Evolutionary conservation across 371 early-diverging fungal species (phyloP), one percentile per base, ranked within the genome.

Genomic region (Mortierella sp.): DNA sequence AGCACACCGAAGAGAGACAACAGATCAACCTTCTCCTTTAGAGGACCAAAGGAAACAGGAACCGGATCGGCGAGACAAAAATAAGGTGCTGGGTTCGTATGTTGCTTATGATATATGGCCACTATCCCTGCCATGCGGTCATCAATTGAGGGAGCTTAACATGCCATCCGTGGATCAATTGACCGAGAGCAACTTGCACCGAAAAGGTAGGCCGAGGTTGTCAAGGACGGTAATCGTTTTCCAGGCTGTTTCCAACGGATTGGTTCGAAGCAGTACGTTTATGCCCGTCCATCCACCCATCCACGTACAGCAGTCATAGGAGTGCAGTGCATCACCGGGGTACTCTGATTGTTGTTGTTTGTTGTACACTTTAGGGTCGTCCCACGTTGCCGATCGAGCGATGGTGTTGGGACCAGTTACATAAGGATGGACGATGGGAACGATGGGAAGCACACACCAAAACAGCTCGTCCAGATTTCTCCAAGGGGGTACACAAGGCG

Each of bases 281-380:
- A n/a, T n/a, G n/a, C n/a, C n/a, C 34, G 10, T 34, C 7, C 34
- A 4, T 7, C 10, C 34, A 34, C 34, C 4, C 34, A 10, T 34
- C 10, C 34, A 34, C 34, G 34, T 34, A 34, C 34, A 34, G n/a
- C n/a, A n/a, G n/a, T n/a, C n/a, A n/a, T n/a, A n/a, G n/a, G n/a
- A n/a, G n/a, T n/a, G n/a, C n/a, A 34, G 34, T 34, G 34, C 34
- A 34, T 4, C 34, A 39, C 10, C 39, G 7, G 44, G 44, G n/a
- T n/a, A 43, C 19, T 5, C 4, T 43, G 44, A 4, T 43, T 43
- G n/a, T 43, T 19, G 44, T 43, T 19, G 19, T n/a, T 14, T 14
- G 3, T 25, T 39, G 41, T 61, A 57, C 25, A 64, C 64, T 64
- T 57, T 64, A 57, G 50, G 39, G 29, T 51, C 57, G 43, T 51